These are phyloP conservation scores for Penicillium italicum DNA, from an alignment of 2,329 filamentous ascomycete genomes.

Conservation along the genomic window DNA sequence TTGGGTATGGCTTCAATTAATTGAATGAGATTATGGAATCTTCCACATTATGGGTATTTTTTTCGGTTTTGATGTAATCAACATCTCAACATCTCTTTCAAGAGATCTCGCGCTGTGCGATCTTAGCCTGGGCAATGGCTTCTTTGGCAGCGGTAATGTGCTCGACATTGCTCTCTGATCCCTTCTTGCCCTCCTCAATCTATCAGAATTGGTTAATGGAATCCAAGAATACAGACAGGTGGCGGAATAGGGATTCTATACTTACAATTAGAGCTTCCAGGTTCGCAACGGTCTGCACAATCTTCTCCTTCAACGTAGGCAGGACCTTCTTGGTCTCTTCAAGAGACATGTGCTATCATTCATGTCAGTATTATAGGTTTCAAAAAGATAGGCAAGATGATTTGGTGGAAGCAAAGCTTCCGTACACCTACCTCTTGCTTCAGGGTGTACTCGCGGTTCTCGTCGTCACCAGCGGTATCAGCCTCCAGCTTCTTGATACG, in stretches of 20 bases:
- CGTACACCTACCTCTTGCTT: constrained; percentile 72
- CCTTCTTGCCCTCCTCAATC: constrained; percentile 41
- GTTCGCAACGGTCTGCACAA: constrained; percentile 66
- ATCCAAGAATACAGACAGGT: neutral
- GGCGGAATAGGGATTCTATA: constrained; percentile 28
- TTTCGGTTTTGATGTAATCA: neutral
- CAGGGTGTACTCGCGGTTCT: constrained; percentile 73
- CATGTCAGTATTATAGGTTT: constrained; percentile 7
- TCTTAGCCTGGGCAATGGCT: constrained; percentile 40
- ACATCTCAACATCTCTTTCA: constrained; percentile 18
- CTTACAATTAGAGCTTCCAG: constrained; percentile 73
- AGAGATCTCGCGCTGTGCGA: constrained; percentile 38
- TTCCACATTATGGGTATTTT: constrained; percentile 11
- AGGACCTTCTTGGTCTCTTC: constrained; percentile 86
- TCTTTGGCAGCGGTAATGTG: constrained; percentile 43
- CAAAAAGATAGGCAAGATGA: neutral
- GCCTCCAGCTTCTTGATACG: constrained; percentile 66
- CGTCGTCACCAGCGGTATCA: constrained; percentile 66
- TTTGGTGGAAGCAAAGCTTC: neutral
- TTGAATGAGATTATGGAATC: constrained; percentile 14
- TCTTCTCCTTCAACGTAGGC: constrained; percentile 65
- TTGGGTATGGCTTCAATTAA: constrained; percentile 21
- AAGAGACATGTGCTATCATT: constrained; percentile 66
- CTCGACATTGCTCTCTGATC: constrained; percentile 38
- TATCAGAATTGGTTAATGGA: constrained; percentile 16